Conservation (phyloP, 495 filamentous ascomycete species). For the Talaromyces proteolyticus region DNA sequence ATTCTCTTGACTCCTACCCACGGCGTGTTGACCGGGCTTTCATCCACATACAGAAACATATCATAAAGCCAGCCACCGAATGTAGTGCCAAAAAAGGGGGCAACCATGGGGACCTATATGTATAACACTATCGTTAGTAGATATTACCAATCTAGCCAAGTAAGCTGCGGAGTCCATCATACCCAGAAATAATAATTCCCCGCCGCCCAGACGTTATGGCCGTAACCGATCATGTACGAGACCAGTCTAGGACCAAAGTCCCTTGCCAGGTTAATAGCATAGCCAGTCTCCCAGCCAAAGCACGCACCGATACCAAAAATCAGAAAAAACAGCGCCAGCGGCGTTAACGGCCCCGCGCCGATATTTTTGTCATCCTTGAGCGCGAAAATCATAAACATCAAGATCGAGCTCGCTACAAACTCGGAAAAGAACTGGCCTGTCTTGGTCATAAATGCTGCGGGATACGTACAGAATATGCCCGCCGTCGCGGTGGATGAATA, state of each 20-base stretch:
- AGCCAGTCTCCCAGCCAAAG: conserved; percentile 66
- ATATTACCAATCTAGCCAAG: no score
- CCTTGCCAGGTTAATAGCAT: conserved; percentile 60
- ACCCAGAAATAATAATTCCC: conserved; percentile 63
- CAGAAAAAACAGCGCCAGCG: conserved; percentile 56
- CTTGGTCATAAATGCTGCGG: conserved; percentile 53
- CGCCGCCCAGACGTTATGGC: conserved; percentile 55
- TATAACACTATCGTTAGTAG: no score
- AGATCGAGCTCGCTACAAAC: conserved; percentile 52
- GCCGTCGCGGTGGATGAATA: conserved; percentile 51
- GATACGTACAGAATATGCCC: conserved; percentile 63
- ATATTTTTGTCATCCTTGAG: conserved; percentile 54
- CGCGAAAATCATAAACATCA: conserved; percentile 66
- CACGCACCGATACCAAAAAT: conserved; percentile 62
- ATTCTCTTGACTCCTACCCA: conserved; percentile 48
- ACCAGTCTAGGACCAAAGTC: conserved; percentile 64
- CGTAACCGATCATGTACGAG: conserved; percentile 57
- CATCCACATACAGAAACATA: conserved; percentile 48
- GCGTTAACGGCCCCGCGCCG: conserved; percentile 41
- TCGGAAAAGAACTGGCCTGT: conserved; percentile 58
- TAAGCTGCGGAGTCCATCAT: no score
- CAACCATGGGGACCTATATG: conserved; percentile 44
- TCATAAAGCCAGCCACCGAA: conserved; percentile 61
- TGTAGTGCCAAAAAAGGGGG: conserved; percentile 49
- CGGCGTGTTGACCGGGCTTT: conserved; percentile 53